Evolutionary conservation across 345 rosid species (phyloP).

Genomic region (Populus davidiana): DNA sequence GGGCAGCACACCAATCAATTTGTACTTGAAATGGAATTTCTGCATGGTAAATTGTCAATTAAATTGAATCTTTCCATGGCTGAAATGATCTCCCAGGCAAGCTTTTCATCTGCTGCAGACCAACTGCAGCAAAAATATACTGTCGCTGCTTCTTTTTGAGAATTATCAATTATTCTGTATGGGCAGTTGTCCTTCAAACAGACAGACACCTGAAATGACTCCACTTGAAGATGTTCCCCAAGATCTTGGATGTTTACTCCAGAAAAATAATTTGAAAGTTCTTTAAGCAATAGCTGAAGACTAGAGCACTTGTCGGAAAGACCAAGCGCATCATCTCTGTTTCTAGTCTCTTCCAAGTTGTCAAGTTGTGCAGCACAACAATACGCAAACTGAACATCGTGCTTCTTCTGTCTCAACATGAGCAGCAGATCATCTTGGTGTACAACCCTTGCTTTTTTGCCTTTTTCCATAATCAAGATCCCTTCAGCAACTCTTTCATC

Average conservation of each 20-base stretch:
- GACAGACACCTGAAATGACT: conserved; percentile 45
- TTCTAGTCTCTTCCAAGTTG: conserved; percentile 11
- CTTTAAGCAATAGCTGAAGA: conserved; percentile 35
- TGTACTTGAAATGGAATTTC: background rate
- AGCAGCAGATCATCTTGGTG: conserved; percentile 71
- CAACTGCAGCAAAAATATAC: conserved; percentile 71
- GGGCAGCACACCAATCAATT: background rate
- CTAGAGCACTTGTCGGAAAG: conserved; percentile 16
- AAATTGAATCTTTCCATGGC: conserved; percentile 21
- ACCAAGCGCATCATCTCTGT: conserved; percentile 1
- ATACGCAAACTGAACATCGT: conserved; percentile 45
- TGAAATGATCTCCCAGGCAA: conserved; percentile 68
- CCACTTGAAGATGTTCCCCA: conserved; percentile 50
- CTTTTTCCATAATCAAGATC: conserved; percentile 48
- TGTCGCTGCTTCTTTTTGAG: conserved; percentile 10
- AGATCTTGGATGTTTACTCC: conserved; percentile 38
- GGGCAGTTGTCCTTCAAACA: conserved; percentile 58
- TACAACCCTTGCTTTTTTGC: conserved; percentile 55
- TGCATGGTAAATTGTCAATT: background rate
- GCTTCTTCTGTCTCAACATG: conserved; percentile 46
- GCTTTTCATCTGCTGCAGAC: conserved; percentile 62
- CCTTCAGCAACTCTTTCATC: conserved; percentile 70
- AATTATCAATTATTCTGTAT: conserved; percentile 28
- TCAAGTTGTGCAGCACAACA: conserved; percentile 49
- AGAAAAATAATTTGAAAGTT: conserved; percentile 36